Percentiles rank a stretch among this genome's conserved stretches.
phyloP scores from a whole-genome alignment of 306 rosid genomes.

The Aeschynomene evenia region DNA sequence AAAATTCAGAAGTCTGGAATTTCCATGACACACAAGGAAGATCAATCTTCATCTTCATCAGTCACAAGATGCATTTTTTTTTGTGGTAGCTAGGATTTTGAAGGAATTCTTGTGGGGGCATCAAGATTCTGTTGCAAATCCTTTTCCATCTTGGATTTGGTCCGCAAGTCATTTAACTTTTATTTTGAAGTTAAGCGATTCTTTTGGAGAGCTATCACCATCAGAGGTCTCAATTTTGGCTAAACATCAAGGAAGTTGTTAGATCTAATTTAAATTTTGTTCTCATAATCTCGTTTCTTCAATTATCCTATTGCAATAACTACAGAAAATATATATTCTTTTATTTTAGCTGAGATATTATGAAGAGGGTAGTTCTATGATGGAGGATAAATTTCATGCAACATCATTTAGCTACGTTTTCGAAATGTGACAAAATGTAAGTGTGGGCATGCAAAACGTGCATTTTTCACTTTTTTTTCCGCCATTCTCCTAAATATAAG shows the following conservation, averaged over 20 bases:
- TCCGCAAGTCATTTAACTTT: not conserved
- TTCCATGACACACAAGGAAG: not conserved
- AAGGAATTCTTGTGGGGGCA: slow-evolving; percentile 32
- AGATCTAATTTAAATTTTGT: slow-evolving; percentile 38
- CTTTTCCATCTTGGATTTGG: slow-evolving; percentile 17
- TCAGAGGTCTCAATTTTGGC: slow-evolving; percentile 26
- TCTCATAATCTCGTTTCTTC: slow-evolving; percentile 7
- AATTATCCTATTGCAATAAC: slow-evolving; percentile 21
- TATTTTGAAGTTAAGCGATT: slow-evolving; percentile 37
- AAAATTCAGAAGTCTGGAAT: slow-evolving; percentile 4
- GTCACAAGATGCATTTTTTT: slow-evolving; percentile 31
- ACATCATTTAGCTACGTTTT: no score
- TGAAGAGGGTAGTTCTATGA: no score
- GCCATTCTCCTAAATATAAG: no score
- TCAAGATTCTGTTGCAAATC: slow-evolving; percentile 31
- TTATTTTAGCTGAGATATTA: no score
- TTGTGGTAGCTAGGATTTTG: slow-evolving; percentile 36
- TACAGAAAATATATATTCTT: slow-evolving; percentile 9
- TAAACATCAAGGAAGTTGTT: slow-evolving; percentile 26
- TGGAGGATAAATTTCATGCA: no score
- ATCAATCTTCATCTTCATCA: no score
- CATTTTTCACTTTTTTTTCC: no score
- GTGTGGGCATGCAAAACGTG: no score
- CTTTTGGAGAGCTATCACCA: slow-evolving; percentile 26
- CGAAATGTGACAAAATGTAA: no score